Conservation (phyloP, 2,329 filamentous ascomycete genomes). For the Simplicillium aogashimaense region DNA sequence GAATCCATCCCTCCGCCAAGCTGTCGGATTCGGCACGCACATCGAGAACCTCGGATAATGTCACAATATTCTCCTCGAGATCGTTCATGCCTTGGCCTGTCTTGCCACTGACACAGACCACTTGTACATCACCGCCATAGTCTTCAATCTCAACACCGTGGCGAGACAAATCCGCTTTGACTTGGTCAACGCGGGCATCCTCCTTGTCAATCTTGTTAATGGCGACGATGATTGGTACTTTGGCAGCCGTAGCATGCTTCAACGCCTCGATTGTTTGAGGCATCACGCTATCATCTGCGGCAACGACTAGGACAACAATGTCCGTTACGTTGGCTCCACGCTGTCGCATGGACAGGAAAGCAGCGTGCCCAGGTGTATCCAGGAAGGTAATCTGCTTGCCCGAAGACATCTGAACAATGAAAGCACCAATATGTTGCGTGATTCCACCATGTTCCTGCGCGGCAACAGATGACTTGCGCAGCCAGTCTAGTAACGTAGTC, state of each 20-base stretch:
- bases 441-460: conserved; percentile 92
- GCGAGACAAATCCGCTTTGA: conserved; percentile 77
- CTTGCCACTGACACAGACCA: conserved; percentile 84
- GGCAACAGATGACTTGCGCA: conserved; percentile 86
- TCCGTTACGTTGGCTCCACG: conserved; percentile 93
- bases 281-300: conserved; percentile 94
- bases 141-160: conserved; percentile 90
- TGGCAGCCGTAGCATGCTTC: conserved; percentile 79
- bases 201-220: conserved; percentile 96
- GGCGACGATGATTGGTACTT: conserved; percentile 92
- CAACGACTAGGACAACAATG: conserved; percentile 91
- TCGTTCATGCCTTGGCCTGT: conserved; percentile 87
- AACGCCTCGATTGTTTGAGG: conserved; percentile 94
- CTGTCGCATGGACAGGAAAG: conserved; percentile 91
- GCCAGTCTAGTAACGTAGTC: conserved; percentile 87
- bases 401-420: conserved; percentile 77
- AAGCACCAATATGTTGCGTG: conserved; percentile 96
- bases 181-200: conserved; percentile 67
- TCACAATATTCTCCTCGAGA: conserved; percentile 81
- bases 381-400: conserved; percentile 93
- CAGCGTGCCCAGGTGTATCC: conserved; percentile 92
- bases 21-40: conserved; percentile 71
- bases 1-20: conserved; percentile 81
- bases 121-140: conserved; percentile 87
- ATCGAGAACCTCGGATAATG: conserved; percentile 82